Base-by-base conservation (phyloP, 345 rosid species). In the Euclidium syriacum region DNA sequence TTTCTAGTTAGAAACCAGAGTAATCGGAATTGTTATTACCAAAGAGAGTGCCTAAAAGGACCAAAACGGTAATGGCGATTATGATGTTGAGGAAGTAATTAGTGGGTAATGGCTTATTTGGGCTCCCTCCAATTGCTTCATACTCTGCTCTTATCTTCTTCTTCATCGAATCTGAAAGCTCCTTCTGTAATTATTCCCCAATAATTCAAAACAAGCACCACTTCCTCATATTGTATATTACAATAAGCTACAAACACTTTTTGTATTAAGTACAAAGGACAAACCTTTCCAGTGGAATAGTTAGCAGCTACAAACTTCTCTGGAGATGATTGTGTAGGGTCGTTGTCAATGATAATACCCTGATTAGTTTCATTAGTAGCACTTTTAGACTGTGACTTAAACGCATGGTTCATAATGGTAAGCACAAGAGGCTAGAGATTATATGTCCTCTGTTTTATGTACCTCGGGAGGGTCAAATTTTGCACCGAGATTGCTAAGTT, bases 391-490 rank as follows among this genome's bases (percentile, higher is more conserved):
- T n/a, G 39, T 53, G 14, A 29, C 29, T 3, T 29, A 51, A 29
- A 51, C 20, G 41, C 12, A 63, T 27, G 23, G 38, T 35, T 36
- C 50, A 57, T 10, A 4, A 25, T 47, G 20, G 26, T 60, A 11
- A 22, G 25, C 29, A 50, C 11, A 51, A 52, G 29, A 12, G 4
- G 48, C 24, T 52, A 10, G 5, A 29, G 10, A 19, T 23, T 32
- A 34, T 0, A 12, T 2, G 12, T 51, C 38, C 33, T 58, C 47
- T 50, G 8, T 32, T 41, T 32, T 7, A 5, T 22, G 55, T 68
- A 92, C 98, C 98, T 88, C 95, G 2, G 91, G 84, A 77, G 96
- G 95, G 66, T 88, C 91, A 77, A 92, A 92, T 70, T 92, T 92
- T 12, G 96, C 86, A 6, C 98, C 96, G 30, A 82, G 83, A 77